phyloP scores from a whole-genome alignment of 2,329 filamentous ascomycete genomes.

The Cladosporium sphaerospermum region DNA sequence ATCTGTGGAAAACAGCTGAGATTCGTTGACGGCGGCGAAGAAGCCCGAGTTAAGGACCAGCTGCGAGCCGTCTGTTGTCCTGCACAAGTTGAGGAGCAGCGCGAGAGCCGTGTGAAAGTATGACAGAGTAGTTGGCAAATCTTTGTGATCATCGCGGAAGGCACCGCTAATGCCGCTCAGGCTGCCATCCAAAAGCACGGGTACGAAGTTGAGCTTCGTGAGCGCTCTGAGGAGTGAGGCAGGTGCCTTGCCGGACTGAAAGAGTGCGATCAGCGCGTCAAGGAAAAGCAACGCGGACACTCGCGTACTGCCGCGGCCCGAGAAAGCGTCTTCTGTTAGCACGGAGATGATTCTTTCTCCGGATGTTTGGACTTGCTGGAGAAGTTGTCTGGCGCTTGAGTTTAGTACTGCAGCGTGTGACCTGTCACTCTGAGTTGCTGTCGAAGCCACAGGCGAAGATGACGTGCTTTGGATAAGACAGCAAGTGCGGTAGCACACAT shows the following conservation, averaged over 20 bases:
- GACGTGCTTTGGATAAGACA: conserved; percentile 40
- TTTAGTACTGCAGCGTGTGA: conserved; percentile 11
- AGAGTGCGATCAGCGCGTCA: conserved; percentile 67
- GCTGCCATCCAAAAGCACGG: conserved; percentile 79
- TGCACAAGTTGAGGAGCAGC: conserved; percentile 71
- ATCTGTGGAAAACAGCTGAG: conserved; percentile 80
- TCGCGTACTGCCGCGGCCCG: conserved; percentile 73
- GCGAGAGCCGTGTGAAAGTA: conserved; percentile 71
- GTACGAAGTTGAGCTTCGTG: conserved; percentile 82
- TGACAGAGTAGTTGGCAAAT: conserved; percentile 50
- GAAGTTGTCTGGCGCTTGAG: conserved; percentile 27
- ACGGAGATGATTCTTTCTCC: conserved; percentile 79
- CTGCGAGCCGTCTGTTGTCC: conserved; percentile 74
- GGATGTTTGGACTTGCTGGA: conserved; percentile 68
- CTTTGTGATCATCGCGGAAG: conserved; percentile 36
- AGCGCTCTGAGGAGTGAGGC: conserved; percentile 71
- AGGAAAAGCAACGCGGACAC: conserved; percentile 82
- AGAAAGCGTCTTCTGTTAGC: conserved; percentile 87
- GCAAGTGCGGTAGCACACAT: conserved; percentile 86
- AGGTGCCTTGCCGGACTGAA: conserved; percentile 60
- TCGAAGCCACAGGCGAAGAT: neutral
- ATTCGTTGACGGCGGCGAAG: conserved; percentile 72
- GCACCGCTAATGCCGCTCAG: conserved; percentile 72
- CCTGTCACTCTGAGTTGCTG: conserved; percentile 10
- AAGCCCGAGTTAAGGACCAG: conserved; percentile 85